phyloP scores from a whole-genome alignment of 2,329 filamentous ascomycete species.

The Trichophyton schoenleinii region DNA sequence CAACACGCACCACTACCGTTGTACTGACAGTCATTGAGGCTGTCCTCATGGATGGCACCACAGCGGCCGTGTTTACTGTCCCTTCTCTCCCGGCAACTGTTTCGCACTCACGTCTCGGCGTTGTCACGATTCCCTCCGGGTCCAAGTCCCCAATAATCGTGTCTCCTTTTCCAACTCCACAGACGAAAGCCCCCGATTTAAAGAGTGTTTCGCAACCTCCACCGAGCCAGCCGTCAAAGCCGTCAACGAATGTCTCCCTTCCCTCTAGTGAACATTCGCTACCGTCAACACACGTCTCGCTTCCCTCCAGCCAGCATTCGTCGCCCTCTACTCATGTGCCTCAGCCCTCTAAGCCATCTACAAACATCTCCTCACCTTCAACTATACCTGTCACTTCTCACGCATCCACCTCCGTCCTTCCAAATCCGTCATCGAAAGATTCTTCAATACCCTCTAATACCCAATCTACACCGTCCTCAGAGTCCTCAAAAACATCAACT shows the following conservation, averaged over 20 bases:
- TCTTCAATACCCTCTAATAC: background rate
- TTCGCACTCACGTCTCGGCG: constrained; percentile 15
- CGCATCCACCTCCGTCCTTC: background rate
- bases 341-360: background rate
- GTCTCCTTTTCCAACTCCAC: constrained; percentile 4
- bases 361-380: background rate
- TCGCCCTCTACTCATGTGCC: background rate
- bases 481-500: background rate
- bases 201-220: background rate
- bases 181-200: background rate
- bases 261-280: background rate
- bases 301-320: background rate
- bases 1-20: constrained; percentile 9
- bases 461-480: background rate
- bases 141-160: constrained; percentile 10
- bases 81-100: constrained; percentile 17
- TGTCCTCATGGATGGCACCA: constrained; percentile 16
- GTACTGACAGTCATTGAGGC: constrained; percentile 17
- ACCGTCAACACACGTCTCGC: background rate
- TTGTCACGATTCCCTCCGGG: constrained; percentile 17
- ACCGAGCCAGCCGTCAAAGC: background rate
- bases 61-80: constrained; percentile 15
- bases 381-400: background rate
- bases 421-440: background rate
- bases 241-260: background rate